phyloP scores from a whole-genome alignment of 129 eudicot species.

The Cynara cardunculus region DNA sequence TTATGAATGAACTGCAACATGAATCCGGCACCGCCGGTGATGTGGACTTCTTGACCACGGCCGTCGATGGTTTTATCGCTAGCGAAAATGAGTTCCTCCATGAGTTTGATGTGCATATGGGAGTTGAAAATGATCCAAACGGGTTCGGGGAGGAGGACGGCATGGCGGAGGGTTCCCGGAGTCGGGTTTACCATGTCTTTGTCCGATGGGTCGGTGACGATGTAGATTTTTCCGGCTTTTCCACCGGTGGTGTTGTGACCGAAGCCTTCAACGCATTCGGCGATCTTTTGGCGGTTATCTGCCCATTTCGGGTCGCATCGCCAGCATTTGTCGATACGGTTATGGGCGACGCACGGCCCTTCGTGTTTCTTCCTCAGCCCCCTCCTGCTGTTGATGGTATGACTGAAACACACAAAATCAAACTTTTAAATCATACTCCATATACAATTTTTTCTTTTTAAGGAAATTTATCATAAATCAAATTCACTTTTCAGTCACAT shows the following conservation, averaged over 20 bases:
- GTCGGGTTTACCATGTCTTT: slow-evolving; percentile 50
- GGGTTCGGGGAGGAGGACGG: slow-evolving; percentile 66
- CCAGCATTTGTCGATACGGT: slow-evolving; percentile 78
- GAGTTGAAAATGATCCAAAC: slow-evolving; percentile 64
- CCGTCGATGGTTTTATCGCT: slow-evolving; percentile 81
- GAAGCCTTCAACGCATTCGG: slow-evolving; percentile 74
- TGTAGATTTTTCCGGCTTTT: slow-evolving; percentile 50
- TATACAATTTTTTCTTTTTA: too few relatives aligned
- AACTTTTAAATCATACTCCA: not conserved
- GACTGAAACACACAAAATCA: slow-evolving; percentile 1
- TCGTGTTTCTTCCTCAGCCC: slow-evolving; percentile 18
- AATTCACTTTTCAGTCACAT: too few relatives aligned
- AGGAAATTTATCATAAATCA: too few relatives aligned
- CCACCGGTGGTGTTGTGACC: slow-evolving; percentile 69
- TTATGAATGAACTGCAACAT: slow-evolving; percentile 54
- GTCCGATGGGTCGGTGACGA: slow-evolving; percentile 53
- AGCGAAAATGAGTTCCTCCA: slow-evolving; percentile 55
- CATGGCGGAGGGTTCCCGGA: slow-evolving; percentile 80
- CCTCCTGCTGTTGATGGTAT: slow-evolving; percentile 46
- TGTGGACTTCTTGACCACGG: slow-evolving; percentile 59
- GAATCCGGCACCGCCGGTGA: slow-evolving; percentile 70
- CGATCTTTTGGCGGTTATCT: slow-evolving; percentile 47
- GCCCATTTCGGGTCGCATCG: slow-evolving; percentile 75
- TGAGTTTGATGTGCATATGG: slow-evolving; percentile 52
- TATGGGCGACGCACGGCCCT: slow-evolving; percentile 62